Base-by-base conservation (phyloP, 306 rosid genomes). In the Dicorynia guianensis region DNA sequence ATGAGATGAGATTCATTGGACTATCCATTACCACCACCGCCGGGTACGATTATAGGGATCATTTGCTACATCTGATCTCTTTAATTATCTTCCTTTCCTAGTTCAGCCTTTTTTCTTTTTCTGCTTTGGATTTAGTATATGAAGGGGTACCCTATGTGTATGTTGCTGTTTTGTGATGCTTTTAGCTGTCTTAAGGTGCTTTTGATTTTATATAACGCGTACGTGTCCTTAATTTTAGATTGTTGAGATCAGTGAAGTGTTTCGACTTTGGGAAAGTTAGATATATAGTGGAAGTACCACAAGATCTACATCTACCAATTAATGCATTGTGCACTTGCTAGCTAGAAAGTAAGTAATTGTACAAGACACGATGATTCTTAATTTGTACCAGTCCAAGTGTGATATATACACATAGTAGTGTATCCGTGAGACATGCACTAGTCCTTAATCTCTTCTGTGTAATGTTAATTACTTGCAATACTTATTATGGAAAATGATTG, bases 131-230 rank as follows among this genome's bases (percentile, higher is more conserved):
- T 53, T 54, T 10, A n/a, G 60, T 67, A 33, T 9, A 30, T 2
- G 18, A 66, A 36, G 62, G 30, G 30, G 30, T 25, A 25, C 30
- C 30, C 30, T 25, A 25, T 25, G 30, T 25, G 30, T 25, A 38
- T 36, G 40, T 25, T 53, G 4, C 13, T 69, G 34, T 70, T 69
- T 69, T 18, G 5, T 40, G 20, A 40, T 30, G 14, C 7, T 48
- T 38, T 77, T 60, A 18, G 43, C 38, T 15, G 38, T 20, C 40
- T n/a, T 59, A 67, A 44, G 67, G 36, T 75, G 57, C 2, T 67
- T 34, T 20, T 13, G 12, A 2, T 40, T 5, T 9, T 46, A 3
- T 2, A 10, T 4, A 12, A 46, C 7, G 4, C 30, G 30, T 25
- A 25, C 30, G 30, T 2, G 30, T 25, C 30, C 2, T 25, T 25